Evolutionary conservation across 305 asterid genomes (phyloP).

Genomic region (Fraxinus greggii): DNA sequence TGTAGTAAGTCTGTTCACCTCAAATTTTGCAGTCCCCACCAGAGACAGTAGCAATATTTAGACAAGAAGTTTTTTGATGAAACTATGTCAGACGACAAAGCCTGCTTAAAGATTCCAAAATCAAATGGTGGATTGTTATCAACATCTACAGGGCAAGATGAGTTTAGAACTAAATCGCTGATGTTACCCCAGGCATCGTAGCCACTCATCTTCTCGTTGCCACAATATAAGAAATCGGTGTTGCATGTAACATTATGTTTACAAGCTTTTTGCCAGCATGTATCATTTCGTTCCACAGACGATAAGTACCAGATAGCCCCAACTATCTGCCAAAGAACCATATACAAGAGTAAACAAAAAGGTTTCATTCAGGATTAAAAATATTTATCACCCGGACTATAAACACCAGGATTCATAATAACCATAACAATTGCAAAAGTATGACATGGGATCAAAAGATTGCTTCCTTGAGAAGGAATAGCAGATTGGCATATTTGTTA

Average conservation of each 20-base stretch:
- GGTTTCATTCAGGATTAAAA: conserved; percentile 12
- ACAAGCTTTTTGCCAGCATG: conserved; percentile 98
- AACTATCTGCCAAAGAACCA: conserved; percentile 65
- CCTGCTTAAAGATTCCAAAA: conserved; percentile 91
- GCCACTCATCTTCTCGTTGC: conserved; percentile 57
- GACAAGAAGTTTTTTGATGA: conserved; percentile 65
- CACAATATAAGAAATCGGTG: conserved; percentile 77
- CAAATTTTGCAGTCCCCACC: conserved; percentile 99
- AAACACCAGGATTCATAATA: background rate
- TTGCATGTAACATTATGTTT: conserved; percentile 37
- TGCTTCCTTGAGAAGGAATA: conserved; percentile 8
- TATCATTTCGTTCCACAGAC: conserved; percentile 87
- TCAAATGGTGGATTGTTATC: conserved; percentile 70
- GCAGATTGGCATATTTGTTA: background rate
- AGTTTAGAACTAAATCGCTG: conserved; percentile 48
- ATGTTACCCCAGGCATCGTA: conserved; percentile 57
- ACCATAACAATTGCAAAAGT: background rate
- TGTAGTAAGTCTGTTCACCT: conserved; percentile 48
- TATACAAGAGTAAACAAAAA: conserved; percentile 14
- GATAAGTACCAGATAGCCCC: conserved; percentile 99
- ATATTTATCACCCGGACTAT: background rate
- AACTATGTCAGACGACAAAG: conserved; percentile 78
- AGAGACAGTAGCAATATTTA: conserved; percentile 90
- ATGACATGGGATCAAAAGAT: conserved; percentile 16
- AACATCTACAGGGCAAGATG: conserved; percentile 65